A percentile compares a stretch with the other conserved stretches of the same genome.
Conservation (phyloP, 352 stramenopile genomes). For the Pythium sukuiense region DNA sequence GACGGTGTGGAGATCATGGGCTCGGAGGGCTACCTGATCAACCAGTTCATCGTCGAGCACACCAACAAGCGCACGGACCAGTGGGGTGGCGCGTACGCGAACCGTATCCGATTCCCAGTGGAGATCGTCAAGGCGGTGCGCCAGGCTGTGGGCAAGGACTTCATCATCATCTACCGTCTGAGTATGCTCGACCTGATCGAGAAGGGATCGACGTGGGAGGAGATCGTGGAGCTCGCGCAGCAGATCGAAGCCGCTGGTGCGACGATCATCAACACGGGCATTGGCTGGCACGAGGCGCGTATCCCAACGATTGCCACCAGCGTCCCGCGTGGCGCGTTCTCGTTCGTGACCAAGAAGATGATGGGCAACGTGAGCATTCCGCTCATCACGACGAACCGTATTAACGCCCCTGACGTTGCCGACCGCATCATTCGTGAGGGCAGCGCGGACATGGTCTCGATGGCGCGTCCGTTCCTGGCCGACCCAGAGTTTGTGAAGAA, state of each 20-base stretch:
- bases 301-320: conserved; percentile 97
- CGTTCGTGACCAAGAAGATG: conserved; percentile 93
- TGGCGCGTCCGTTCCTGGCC: conserved; percentile 92
- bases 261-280: conserved; percentile 98
- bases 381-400: conserved; percentile 96
- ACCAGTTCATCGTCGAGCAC: conserved; percentile 95
- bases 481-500: conserved; percentile 95
- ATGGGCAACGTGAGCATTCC: conserved; percentile 88
- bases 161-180: conserved; percentile 98
- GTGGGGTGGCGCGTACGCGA: conserved; percentile 93
- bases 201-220: conserved; percentile 82
- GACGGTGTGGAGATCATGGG: conserved; percentile 99
- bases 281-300: conserved; percentile 97
- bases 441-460: conserved; percentile 84
- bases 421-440: conserved; percentile 89
- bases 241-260: conserved; percentile 91
- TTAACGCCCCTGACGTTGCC: conserved; percentile 94
- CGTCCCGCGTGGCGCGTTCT: conserved; percentile 94
- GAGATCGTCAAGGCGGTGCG: conserved; percentile 94
- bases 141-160: conserved; percentile 89
- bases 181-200: conserved; percentile 97
- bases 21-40: conserved; percentile 98
- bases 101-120: conserved; percentile 93
- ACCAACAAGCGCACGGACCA: conserved; percentile 96
- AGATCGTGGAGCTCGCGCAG: conserved; percentile 91